Evolutionary conservation across 2,329 filamentous ascomycete genomes (phyloP).

Genomic region (Monosporascus sp.): DNA sequence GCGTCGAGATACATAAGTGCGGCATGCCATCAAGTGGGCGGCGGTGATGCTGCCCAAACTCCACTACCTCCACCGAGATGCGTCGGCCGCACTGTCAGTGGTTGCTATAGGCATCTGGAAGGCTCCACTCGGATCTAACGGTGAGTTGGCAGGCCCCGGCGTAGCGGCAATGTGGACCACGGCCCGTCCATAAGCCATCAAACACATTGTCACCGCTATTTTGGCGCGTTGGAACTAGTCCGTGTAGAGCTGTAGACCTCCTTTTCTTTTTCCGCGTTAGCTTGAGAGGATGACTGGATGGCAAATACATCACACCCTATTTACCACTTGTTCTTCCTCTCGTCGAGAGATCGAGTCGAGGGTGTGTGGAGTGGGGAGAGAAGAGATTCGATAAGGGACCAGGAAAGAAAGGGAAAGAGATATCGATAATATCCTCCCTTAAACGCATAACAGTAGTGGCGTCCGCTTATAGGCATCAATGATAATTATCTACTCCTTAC

Average conservation of each 20-base stretch:
- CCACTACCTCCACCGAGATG: conserved; percentile 24
- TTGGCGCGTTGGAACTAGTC: not conserved
- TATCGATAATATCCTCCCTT: not conserved
- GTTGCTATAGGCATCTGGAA: conserved; percentile 9
- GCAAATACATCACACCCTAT: not conserved
- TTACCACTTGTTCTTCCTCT: no score
- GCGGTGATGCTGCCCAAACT: conserved; percentile 26
- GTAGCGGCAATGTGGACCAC: conserved; percentile 23
- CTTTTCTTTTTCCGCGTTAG: not conserved
- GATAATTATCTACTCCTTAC: no score
- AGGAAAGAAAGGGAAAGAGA: not conserved
- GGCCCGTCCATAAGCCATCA: conserved; percentile 19
- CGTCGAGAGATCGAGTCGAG: no score
- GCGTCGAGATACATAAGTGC: not conserved
- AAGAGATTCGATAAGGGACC: not conserved
- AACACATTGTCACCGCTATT: conserved; percentile 30
- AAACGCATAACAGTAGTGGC: not conserved
- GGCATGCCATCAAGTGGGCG: not conserved
- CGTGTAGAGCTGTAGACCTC: no score
- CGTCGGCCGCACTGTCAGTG: conserved; percentile 24
- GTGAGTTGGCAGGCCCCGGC: conserved; percentile 16
- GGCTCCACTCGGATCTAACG: conserved; percentile 15
- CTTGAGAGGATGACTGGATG: not conserved
- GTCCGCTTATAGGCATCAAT: no score
- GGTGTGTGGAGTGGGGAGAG: not conserved